These are phyloP conservation scores for Pseudonectria foliicola DNA, from an alignment of 2,329 filamentous ascomycete species.

Conservation along the genomic window DNA sequence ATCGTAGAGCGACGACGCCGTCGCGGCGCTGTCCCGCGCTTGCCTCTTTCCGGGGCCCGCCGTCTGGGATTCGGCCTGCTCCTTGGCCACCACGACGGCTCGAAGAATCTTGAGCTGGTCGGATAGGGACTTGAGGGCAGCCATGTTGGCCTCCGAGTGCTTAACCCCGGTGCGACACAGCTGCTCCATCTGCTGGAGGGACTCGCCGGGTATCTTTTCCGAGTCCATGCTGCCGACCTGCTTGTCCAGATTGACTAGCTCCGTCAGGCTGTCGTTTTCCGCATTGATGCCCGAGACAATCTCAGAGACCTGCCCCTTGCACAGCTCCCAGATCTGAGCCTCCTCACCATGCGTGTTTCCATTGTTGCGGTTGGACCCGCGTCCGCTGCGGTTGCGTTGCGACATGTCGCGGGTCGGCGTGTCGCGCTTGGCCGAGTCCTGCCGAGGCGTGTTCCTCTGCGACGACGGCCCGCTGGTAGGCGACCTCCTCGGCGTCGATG, in stretches of 20 bases:
- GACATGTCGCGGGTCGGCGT: conserved; percentile 29
- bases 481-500: conserved; percentile 17
- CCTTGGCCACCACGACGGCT: conserved; percentile 37
- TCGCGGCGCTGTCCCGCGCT: conserved; percentile 17
- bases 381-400: conserved; percentile 37
- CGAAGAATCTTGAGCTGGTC: conserved; percentile 37
- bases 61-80: conserved; percentile 29
- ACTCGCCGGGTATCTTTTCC: conserved; percentile 29
- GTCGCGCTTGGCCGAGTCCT: conserved; percentile 17
- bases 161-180: conserved; percentile 36
- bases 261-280: conserved; percentile 34
- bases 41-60: conserved; percentile 25
- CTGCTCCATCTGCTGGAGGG: conserved; percentile 37
- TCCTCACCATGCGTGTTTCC: conserved; percentile 37
- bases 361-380: conserved; percentile 38
- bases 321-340: conserved; percentile 35
- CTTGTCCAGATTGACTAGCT: conserved; percentile 35
- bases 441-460: conserved; percentile 12
- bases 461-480: conserved; percentile 14
- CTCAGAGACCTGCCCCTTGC: conserved; percentile 33
- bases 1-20: conserved; percentile 34
- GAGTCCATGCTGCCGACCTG: conserved; percentile 32
- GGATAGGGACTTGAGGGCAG: conserved; percentile 29
- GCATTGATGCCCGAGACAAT: conserved; percentile 34
- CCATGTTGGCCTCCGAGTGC: conserved; percentile 31